Evolutionary conservation across 352 stramenopile species (phyloP).

Genomic region (Globisporangium nagaii): DNA sequence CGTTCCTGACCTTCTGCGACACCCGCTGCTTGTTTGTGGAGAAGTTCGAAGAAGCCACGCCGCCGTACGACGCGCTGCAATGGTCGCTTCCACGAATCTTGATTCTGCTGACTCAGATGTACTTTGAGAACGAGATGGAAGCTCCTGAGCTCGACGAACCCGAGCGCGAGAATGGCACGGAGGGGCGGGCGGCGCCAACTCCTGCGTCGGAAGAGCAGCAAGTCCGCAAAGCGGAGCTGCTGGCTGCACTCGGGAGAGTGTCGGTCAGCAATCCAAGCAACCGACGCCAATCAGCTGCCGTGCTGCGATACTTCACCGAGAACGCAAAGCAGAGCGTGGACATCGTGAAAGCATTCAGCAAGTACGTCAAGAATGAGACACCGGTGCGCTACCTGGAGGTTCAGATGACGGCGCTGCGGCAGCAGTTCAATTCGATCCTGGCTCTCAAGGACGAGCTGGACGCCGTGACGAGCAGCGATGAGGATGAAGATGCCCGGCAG

Average conservation of each 20-base stretch:
- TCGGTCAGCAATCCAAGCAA: constrained; percentile 81
- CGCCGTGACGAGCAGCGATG: constrained; percentile 13
- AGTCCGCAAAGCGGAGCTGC: constrained; percentile 50
- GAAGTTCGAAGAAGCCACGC: constrained; percentile 56
- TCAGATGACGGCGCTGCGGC: constrained; percentile 81
- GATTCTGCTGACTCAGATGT: constrained; percentile 68
- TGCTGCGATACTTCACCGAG: constrained; percentile 66
- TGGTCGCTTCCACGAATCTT: constrained; percentile 70
- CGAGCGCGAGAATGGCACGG: constrained; percentile 19
- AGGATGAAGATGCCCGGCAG: constrained; percentile 33
- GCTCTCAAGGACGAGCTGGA: constrained; percentile 54
- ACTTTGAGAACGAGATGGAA: constrained; percentile 79
- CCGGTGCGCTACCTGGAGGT: constrained; percentile 81
- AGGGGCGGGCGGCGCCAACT: constrained; percentile 20
- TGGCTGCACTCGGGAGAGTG: constrained; percentile 63
- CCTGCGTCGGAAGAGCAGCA: constrained; percentile 16
- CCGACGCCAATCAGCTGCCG: constrained; percentile 66
- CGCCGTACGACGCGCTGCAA: constrained; percentile 56
- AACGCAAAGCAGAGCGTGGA: constrained; percentile 43
- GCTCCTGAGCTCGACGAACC: constrained; percentile 25
- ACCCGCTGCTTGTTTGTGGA: constrained; percentile 77
- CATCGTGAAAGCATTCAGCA: constrained; percentile 77
- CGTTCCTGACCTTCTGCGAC: constrained; percentile 80
- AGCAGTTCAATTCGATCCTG: constrained; percentile 61
- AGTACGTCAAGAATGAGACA: constrained; percentile 68